Conservation (phyloP, 768 basidiomycete species). For the Agrocybe pediades region DNA sequence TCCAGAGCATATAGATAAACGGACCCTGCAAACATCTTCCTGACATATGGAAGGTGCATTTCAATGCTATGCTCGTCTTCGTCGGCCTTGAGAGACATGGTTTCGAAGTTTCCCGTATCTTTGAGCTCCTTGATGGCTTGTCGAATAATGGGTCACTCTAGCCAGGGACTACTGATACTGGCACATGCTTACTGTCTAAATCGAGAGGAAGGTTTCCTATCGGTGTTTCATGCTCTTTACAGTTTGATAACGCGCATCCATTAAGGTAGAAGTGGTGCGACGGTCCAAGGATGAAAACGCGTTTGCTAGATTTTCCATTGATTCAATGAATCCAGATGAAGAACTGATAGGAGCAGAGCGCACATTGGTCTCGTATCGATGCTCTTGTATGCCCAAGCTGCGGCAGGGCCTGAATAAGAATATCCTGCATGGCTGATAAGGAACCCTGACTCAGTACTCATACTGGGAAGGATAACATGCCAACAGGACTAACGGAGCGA, state of each 20-base stretch:
- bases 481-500: conserved; percentile 79
- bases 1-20: not conserved
- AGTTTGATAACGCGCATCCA: conserved; percentile 85
- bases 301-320: conserved; percentile 53
- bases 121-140: conserved; percentile 74
- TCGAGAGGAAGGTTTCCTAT: conserved; percentile 83
- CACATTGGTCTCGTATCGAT: conserved; percentile 85
- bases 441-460: not conserved
- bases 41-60: conserved; percentile 94
- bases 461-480: not conserved
- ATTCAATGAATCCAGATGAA: conserved; percentile 8
- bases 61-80: conserved; percentile 97
- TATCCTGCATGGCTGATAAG: conserved; percentile 90
- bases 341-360: conserved; percentile 27
- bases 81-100: conserved; percentile 69
- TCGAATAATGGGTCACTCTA: not conserved
- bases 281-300: conserved; percentile 93
- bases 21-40: conserved; percentile 82
- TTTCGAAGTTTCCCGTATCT: conserved; percentile 66
- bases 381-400: conserved; percentile 94
- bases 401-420: conserved; percentile 89
- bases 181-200: conserved; percentile 59
- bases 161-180: not conserved
- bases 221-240: conserved; percentile 80
- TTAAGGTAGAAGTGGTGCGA: conserved; percentile 91